A percentile compares a stretch with the other conserved stretches of the same genome.
phyloP scores from a whole-genome alignment of 2,329 filamentous ascomycete genomes.

The Alternaria conjuncta region DNA sequence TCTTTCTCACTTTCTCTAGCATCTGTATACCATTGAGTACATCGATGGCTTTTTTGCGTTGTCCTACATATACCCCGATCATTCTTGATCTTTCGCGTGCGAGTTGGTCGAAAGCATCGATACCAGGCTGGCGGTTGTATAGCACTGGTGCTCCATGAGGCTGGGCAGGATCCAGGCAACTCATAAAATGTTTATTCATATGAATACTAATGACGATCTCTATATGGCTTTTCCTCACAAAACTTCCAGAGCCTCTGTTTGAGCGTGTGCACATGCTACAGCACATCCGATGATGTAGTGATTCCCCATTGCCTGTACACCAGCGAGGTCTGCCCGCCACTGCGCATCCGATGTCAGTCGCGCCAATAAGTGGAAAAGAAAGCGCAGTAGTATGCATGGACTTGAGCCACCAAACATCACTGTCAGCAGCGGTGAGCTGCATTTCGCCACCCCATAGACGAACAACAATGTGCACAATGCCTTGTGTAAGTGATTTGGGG shows the following conservation, averaged over 20 bases:
- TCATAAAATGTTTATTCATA: not conserved
- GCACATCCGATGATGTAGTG: not conserved
- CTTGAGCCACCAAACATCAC: not conserved
- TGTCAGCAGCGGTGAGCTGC: not conserved
- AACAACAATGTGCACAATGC: constrained; percentile 9
- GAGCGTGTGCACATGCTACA: not conserved
- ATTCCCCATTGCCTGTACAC: not conserved
- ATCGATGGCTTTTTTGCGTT: not conserved
- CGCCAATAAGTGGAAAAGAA: not conserved
- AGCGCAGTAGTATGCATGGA: not conserved
- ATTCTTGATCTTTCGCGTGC: not conserved
- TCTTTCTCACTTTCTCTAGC: constrained; percentile 1
- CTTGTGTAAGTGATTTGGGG: constrained; percentile 12
- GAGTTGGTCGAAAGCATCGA: not conserved
- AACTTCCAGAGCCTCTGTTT: not conserved
- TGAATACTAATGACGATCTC: not conserved
- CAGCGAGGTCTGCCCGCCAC: not conserved
- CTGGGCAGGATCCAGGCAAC: not conserved
- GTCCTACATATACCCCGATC: not conserved
- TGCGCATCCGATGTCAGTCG: not conserved
- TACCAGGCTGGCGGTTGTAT: not conserved
- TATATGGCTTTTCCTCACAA: not conserved
- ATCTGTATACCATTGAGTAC: not conserved
- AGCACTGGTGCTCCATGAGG: not conserved
- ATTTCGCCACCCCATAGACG: not conserved